Evolutionary conservation across 306 rosid species (phyloP).

Genomic region (Vicia faba): DNA sequence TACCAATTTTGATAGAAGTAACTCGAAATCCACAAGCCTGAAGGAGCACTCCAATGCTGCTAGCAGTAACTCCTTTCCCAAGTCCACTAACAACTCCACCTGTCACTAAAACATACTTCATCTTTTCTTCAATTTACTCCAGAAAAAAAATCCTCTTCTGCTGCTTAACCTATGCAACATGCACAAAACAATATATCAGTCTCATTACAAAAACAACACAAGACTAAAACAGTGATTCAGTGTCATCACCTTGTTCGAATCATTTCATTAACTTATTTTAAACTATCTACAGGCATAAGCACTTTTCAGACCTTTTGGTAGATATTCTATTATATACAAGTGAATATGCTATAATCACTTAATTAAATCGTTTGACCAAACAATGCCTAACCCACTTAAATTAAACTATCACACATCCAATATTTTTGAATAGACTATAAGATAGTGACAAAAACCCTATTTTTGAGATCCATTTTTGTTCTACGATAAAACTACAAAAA

Average conservation of each 20-base stretch:
- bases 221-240: not conserved
- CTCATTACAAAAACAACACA: conserved; percentile 14
- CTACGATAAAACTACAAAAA: conserved; percentile 31
- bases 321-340: not conserved
- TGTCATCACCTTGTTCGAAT: not conserved
- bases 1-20: conserved; percentile 88
- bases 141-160: not conserved
- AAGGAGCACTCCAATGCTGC: conserved; percentile 79
- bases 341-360: not conserved
- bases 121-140: conserved; percentile 25
- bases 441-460: conserved; percentile 2
- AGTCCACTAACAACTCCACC: conserved; percentile 95
- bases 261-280: not conserved
- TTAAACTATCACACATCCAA: not conserved
- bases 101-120: conserved; percentile 89
- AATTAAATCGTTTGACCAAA: not conserved
- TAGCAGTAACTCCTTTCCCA: conserved; percentile 88
- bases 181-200: conserved; percentile 26
- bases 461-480: conserved; percentile 37
- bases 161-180: conserved; percentile 10
- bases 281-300: not conserved
- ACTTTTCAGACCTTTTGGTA: not conserved
- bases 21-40: conserved; percentile 82
- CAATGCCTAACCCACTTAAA: not conserved
- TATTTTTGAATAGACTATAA: not conserved